Base-by-base conservation (phyloP, 2,329 filamentous ascomycete genomes). In the Monosporascus ibericus region DNA sequence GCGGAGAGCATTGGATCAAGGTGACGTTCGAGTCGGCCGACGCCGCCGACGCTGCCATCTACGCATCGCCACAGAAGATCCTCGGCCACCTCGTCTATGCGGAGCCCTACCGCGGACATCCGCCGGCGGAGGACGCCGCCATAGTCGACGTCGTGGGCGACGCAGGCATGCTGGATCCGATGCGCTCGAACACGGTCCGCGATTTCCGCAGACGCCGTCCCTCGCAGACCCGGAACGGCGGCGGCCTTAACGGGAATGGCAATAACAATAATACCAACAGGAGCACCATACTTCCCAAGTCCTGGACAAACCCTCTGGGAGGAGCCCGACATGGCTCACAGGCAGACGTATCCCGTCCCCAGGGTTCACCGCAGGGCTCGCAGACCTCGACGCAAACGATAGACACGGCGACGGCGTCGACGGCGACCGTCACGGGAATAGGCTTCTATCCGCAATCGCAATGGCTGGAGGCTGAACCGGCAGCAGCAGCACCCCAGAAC, bases 1-100 rank as follows among this genome's bases (percentile, higher is more conserved):
- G 90, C 48, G 92, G 92, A 44, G 81, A 88, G 60, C 89, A 96
- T 74, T 97, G 92, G 92, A 90, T 96, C 62, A 91, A 91, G 68
- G 77, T 92, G 51, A 92, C 88, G 1, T 92, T 90, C 63, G 88
- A 90, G 70, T 88, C 84, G 42, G 77, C 79, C 48, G 80, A 87
- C 59, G 85, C 87, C 2, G 88, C 86, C 20, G 85, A 88, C 54
- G 76, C 82, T 11, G 88, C 88, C 22, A 72, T 85, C 42, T 86
- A 80, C 64, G 80, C 81, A 50, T 90, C 86, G 49, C 88, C 88
- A 0, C 85, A 90, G 69, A 79, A 78, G 54, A 82, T 92, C 55
- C 75, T 88, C 51, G 87, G 87, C 11, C 78, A 87, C 64, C 68
- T 87, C 14, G 83, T 92, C 25, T 84, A 82, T 61, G 88, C 86